These are phyloP conservation scores for Flaveria ramosissima DNA, from an alignment of 129 eudicot species.

Conservation along the genomic window DNA sequence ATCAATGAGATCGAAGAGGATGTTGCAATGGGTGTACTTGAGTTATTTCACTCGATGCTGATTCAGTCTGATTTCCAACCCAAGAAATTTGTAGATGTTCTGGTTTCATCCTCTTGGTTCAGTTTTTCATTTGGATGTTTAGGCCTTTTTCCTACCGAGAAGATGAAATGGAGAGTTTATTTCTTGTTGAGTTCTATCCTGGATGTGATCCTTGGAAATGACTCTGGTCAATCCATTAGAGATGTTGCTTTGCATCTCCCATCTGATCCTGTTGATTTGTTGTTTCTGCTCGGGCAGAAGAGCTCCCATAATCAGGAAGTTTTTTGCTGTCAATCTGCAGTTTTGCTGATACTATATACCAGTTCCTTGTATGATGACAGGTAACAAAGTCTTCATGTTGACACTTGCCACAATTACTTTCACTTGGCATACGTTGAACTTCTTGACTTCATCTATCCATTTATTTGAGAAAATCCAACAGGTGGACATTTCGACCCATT, in stretches of 20 bases:
- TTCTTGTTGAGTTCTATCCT: conserved; percentile 67
- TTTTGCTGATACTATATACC: conserved; percentile 62
- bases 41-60: conserved; percentile 63
- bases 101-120: conserved; percentile 84
- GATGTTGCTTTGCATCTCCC: conserved; percentile 81
- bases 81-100: conserved; percentile 49
- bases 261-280: conserved; percentile 79
- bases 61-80: conserved; percentile 48
- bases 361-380: conserved; percentile 84
- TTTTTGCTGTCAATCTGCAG: conserved; percentile 71
- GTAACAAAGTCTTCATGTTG: conserved; percentile 45
- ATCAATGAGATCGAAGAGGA: conserved; percentile 72
- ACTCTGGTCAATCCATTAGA: conserved; percentile 64
- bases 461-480: conserved; percentile 2
- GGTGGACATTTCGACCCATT: conserved; percentile 1
- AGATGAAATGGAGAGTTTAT: conserved; percentile 76
- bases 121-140: conserved; percentile 75
- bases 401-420: conserved; percentile 6
- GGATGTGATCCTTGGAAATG: conserved; percentile 68
- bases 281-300: conserved; percentile 80
- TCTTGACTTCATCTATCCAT: neutral
- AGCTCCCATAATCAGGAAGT: conserved; percentile 58
- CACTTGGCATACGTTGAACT: conserved; percentile 13
- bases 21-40: conserved; percentile 70
- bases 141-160: conserved; percentile 79